Percentiles rank a stretch among this genome's conserved stretches.
phyloP scores from a whole-genome alignment of 225 moss, liverwort and hornwort species.

The Ulota crispa region DNA sequence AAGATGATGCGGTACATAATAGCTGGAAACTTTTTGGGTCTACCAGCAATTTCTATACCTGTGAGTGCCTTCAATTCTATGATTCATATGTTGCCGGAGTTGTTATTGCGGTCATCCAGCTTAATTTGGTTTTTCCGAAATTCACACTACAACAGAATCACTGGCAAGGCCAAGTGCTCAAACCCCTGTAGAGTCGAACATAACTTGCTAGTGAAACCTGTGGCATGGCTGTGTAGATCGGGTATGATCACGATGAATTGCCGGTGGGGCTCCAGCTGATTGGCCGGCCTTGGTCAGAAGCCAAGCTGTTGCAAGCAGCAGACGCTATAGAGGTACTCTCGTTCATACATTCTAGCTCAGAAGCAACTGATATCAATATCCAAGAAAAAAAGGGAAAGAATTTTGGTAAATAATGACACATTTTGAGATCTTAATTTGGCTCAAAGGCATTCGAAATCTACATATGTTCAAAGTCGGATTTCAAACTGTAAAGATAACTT shows the following conservation, averaged over 20 bases:
- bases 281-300: slow-evolving; percentile 79
- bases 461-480: neutral
- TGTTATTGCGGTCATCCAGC: neutral
- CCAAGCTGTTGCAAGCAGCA: slow-evolving; percentile 62
- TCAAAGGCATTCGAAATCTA: neutral
- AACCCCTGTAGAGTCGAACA: neutral
- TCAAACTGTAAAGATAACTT: neutral
- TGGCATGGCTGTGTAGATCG: slow-evolving; percentile 42
- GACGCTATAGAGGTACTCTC: slow-evolving; percentile 53
- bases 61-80: slow-evolving; percentile 27
- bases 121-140: neutral
- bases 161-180: neutral
- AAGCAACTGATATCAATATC: too few relatives aligned
- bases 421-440: neutral
- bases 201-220: neutral
- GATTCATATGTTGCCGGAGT: neutral
- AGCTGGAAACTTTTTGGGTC: slow-evolving; percentile 70
- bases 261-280: slow-evolving; percentile 77
- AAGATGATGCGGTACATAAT: slow-evolving; percentile 78
- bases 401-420: too few relatives aligned
- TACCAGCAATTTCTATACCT: slow-evolving; percentile 70
- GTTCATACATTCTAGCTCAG: too few relatives aligned
- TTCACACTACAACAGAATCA: neutral
- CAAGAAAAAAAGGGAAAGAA: too few relatives aligned
- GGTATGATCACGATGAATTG: slow-evolving; percentile 64